Evolutionary conservation across 192 early-diverging fungal genomes (phyloP).

Genomic region (Glomus cerebriforme): DNA sequence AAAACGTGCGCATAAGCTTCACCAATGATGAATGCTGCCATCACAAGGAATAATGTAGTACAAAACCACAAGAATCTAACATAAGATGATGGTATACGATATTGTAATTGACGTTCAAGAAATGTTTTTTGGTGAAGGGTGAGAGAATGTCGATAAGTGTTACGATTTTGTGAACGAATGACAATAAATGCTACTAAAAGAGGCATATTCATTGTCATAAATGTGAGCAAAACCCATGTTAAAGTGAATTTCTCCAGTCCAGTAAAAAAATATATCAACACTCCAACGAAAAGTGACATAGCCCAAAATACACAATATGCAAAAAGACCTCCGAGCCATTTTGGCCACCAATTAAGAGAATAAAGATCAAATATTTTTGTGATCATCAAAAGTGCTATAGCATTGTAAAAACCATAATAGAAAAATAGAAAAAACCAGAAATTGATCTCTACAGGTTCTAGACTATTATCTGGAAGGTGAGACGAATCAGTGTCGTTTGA

Average conservation of each 20-base stretch:
- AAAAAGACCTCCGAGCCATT: slow-evolving; percentile 58
- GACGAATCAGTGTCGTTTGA: not conserved
- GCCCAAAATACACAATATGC: slow-evolving; percentile 73
- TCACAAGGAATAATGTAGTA: slow-evolving; percentile 64
- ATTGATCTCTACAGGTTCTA: slow-evolving; percentile 54
- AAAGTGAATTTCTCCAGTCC: slow-evolving; percentile 57
- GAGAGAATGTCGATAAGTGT: slow-evolving; percentile 48
- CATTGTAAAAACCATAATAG: slow-evolving; percentile 79
- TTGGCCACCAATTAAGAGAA: slow-evolving; percentile 80
- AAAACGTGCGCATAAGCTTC: slow-evolving; percentile 69
- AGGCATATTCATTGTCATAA: slow-evolving; percentile 74
- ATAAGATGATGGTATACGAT: slow-evolving; percentile 68
- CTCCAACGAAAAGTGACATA: slow-evolving; percentile 57
- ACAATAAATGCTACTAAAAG: slow-evolving; percentile 63
- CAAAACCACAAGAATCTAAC: slow-evolving; percentile 79
- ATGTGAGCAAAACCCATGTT: slow-evolving; percentile 70
- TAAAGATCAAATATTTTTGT: slow-evolving; percentile 79
- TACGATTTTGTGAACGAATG: slow-evolving; percentile 50
- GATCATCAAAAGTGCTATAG: slow-evolving; percentile 68
- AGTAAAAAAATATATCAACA: slow-evolving; percentile 56
- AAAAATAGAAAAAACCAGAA: slow-evolving; percentile 82
- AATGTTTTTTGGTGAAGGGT: slow-evolving; percentile 61
- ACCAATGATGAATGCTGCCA: slow-evolving; percentile 67
- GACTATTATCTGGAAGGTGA: slow-evolving; percentile 31
- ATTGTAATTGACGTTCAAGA: slow-evolving; percentile 44